These are phyloP conservation scores for Ophiostoma sp. DNA, from an alignment of 2,329 filamentous ascomycete species.

Conservation along the genomic window DNA sequence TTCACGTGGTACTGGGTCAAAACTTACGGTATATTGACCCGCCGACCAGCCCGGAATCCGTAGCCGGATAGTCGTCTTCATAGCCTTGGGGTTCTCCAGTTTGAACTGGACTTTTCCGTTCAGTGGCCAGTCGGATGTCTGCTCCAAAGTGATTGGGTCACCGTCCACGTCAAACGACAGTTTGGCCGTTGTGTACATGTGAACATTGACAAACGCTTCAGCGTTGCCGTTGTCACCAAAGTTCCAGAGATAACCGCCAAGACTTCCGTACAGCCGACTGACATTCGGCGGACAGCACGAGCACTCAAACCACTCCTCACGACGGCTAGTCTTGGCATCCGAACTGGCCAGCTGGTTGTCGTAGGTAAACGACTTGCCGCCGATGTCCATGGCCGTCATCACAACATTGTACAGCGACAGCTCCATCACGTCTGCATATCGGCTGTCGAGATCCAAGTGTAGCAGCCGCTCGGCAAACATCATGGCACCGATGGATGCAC, in stretches of 20 bases:
- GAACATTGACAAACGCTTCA: neutral
- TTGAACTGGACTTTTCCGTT: neutral
- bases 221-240: neutral
- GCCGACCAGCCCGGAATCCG: neutral
- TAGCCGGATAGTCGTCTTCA: neutral
- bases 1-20: neutral
- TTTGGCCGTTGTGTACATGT: neutral
- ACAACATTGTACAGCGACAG: conserved; percentile 17
- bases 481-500: conserved; percentile 8
- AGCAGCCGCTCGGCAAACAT: conserved; percentile 14
- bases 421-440: neutral
- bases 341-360: conserved; percentile 15
- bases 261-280: neutral
- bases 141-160: neutral
- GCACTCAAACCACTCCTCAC: conserved; percentile 9
- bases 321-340: neutral
- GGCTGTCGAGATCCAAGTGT: neutral
- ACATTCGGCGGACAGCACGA: conserved; percentile 9
- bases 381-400: conserved; percentile 8
- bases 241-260: conserved; percentile 7
- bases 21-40: neutral
- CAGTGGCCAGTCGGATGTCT: conserved; percentile 1
- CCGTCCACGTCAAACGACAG: conserved; percentile 13
- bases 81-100: neutral
- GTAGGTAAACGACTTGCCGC: neutral